Conservation (phyloP, 805 yeast genomes). For the Wickerhamiella nectarea region DNA sequence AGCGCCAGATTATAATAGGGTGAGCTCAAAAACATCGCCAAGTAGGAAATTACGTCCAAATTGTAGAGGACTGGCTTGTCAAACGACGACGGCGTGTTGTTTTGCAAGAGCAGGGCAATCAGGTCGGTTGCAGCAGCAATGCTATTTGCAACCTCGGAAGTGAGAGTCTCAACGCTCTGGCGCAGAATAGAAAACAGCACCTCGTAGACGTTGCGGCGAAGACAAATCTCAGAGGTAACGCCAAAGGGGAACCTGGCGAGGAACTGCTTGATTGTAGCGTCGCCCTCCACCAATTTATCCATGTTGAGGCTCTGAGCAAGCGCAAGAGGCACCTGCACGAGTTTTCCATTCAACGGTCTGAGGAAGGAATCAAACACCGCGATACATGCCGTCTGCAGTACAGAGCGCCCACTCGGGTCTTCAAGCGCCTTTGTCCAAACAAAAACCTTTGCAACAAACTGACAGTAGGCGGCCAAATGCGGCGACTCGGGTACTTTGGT, state of each 20-base stretch:
- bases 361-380: constrained; percentile 36
- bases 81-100: constrained; percentile 25
- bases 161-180: neutral
- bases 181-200: constrained; percentile 44
- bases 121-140: constrained; percentile 30
- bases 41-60: constrained; percentile 56
- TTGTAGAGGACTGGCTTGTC: constrained; percentile 60
- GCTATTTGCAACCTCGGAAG: constrained; percentile 11
- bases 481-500: constrained; percentile 3
- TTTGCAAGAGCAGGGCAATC: constrained; percentile 27
- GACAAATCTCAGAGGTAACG: constrained; percentile 46
- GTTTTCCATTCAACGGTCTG: constrained; percentile 28
- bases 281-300: constrained; percentile 34
- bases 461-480: constrained; percentile 35
- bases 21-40: constrained; percentile 62
- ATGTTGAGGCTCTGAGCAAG: constrained; percentile 29
- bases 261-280: constrained; percentile 33
- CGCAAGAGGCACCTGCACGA: constrained; percentile 7
- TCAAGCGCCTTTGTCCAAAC: constrained; percentile 30
- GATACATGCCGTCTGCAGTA: constrained; percentile 43
- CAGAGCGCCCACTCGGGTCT: constrained; percentile 29
- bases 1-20: constrained; percentile 38
- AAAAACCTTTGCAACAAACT: constrained; percentile 55
- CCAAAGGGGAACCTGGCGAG: constrained; percentile 60
- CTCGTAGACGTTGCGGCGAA: constrained; percentile 42